These are phyloP conservation scores for Akanthomyces uredinophilus DNA, from an alignment of 2,329 filamentous ascomycete genomes.

Conservation along the genomic window DNA sequence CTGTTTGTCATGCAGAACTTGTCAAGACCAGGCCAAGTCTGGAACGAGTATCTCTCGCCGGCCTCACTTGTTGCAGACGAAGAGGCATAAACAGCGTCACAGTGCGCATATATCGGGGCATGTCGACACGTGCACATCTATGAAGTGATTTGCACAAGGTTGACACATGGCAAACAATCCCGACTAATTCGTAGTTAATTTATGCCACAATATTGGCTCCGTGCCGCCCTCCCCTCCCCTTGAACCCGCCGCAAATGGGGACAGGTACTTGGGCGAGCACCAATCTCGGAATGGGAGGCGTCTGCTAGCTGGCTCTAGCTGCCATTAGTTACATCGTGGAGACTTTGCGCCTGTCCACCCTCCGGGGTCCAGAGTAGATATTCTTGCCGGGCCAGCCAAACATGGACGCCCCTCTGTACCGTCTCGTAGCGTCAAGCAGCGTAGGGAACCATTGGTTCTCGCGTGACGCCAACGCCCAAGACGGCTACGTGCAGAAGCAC, in stretches of 20 bases:
- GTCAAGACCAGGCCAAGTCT: background rate
- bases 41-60: background rate
- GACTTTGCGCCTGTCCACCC: background rate
- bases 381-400: background rate
- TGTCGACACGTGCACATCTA: background rate
- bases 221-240: background rate
- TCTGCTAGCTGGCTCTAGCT: too few species aligned
- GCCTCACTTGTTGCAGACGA: background rate
- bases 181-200: slow-evolving; percentile 7
- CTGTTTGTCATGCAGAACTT: too few species aligned
- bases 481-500: slow-evolving; percentile 1
- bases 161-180: background rate
- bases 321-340: background rate
- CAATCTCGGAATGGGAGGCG: too few species aligned
- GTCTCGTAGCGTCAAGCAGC: background rate
- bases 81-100: background rate
- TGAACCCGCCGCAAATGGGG: background rate
- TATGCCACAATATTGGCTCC: background rate
- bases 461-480: background rate
- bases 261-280: too few species aligned
- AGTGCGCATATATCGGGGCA: background rate
- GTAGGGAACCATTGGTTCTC: background rate
- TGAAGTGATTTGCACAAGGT: background rate
- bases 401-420: background rate
- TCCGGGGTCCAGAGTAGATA: background rate